Evolutionary conservation across 179 eudicot genomes (phyloP).

Genomic region (Gypsophila paniculata): DNA sequence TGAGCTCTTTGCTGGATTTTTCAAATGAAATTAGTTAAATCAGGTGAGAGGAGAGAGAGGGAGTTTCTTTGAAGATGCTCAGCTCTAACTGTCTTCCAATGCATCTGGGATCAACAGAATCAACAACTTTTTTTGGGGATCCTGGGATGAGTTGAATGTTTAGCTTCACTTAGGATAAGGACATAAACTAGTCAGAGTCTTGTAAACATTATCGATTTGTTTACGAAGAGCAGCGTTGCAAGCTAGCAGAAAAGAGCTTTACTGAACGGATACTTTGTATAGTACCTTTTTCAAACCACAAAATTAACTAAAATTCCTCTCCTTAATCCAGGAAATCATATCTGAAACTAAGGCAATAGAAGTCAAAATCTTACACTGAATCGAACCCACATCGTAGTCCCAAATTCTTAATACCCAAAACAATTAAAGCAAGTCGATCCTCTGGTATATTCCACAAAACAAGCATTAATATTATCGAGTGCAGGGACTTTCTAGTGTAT

Average conservation of each 20-base stretch:
- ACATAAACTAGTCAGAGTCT: not conserved
- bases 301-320: not conserved
- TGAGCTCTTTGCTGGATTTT: too few relatives aligned
- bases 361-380: conserved; percentile 2
- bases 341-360: not conserved
- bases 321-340: not conserved
- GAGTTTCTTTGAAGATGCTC: too few relatives aligned
- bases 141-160: not conserved
- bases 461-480: not conserved
- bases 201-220: not conserved
- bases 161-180: not conserved
- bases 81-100: too few relatives aligned
- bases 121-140: too few relatives aligned
- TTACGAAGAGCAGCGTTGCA: not conserved
- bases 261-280: not conserved
- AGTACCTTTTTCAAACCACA: not conserved
- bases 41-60: too few relatives aligned
- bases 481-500: not conserved
- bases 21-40: not conserved
- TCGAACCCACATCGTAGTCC: not conserved
- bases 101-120: too few relatives aligned
- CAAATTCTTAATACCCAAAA: not conserved
- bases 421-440: not conserved
- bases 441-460: too few relatives aligned
- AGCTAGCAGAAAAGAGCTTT: not conserved